Conservation (phyloP, 2,329 filamentous ascomycete species). For the Diaporthe amygdali region DNA sequence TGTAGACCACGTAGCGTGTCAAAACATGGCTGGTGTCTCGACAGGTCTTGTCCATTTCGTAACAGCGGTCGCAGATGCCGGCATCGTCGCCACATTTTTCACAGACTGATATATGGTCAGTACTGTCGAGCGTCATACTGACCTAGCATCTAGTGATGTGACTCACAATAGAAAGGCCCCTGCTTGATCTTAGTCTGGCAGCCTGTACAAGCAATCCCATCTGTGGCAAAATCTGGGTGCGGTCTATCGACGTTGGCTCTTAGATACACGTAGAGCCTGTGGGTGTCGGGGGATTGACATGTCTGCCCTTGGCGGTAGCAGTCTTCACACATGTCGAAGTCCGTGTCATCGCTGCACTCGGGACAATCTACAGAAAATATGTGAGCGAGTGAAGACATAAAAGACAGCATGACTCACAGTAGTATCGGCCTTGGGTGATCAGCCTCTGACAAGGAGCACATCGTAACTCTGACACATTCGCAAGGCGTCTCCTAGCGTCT, state of each 20-base stretch:
- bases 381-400: neutral
- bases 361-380: conserved; percentile 11
- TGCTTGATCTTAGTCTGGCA: conserved; percentile 17
- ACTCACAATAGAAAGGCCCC: conserved; percentile 22
- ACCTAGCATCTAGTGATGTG: too few species aligned
- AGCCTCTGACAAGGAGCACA: conserved; percentile 14
- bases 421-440: conserved; percentile 22
- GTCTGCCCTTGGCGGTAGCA: conserved; percentile 22
- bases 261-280: conserved; percentile 21
- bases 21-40: conserved; percentile 1
- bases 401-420: neutral
- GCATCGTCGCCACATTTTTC: conserved; percentile 13
- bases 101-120: conserved; percentile 17
- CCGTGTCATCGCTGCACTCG: conserved; percentile 14
- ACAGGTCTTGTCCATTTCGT: conserved; percentile 20
- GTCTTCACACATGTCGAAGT: conserved; percentile 20
- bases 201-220: conserved; percentile 5
- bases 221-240: conserved; percentile 15
- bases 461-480: conserved; percentile 15
- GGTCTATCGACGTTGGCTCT: conserved; percentile 19
- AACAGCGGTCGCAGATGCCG: conserved; percentile 22
- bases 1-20: conserved; percentile 19
- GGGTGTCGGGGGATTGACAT: conserved; percentile 2
- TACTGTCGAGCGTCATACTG: neutral
- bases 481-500: conserved; percentile 20